phyloP scores from a whole-genome alignment of 2,329 filamentous ascomycete genomes.

The Aspergillus candidus region DNA sequence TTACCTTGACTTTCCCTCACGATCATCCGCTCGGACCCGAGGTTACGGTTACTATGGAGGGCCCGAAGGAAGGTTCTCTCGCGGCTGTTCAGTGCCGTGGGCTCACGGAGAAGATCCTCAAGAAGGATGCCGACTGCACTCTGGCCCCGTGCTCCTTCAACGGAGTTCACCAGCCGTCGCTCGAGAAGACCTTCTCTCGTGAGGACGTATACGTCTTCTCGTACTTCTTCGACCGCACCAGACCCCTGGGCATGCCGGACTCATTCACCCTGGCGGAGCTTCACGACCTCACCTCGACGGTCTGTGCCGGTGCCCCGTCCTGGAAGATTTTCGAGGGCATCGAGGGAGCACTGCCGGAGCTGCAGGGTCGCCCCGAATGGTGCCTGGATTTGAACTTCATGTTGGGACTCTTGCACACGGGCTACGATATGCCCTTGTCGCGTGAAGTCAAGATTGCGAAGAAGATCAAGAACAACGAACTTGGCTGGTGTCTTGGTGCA shows the following conservation, averaged over 20 bases:
- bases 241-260: slow-evolving; percentile 95
- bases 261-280: slow-evolving; percentile 89
- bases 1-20: slow-evolving; percentile 65
- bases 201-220: slow-evolving; percentile 96
- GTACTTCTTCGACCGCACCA: slow-evolving; percentile 94
- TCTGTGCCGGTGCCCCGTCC: slow-evolving; percentile 68
- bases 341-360: slow-evolving; percentile 70
- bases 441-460: slow-evolving; percentile 96
- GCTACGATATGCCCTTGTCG: slow-evolving; percentile 96
- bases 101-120: slow-evolving; percentile 81
- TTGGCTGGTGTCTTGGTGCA: slow-evolving; percentile 96
- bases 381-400: slow-evolving; percentile 97
- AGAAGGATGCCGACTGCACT: slow-evolving; percentile 76
- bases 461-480: slow-evolving; percentile 95
- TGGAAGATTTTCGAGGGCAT: slow-evolving; percentile 80
- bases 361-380: slow-evolving; percentile 76
- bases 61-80: slow-evolving; percentile 62
- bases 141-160: slow-evolving; percentile 97
- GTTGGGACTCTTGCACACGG: slow-evolving; percentile 84
- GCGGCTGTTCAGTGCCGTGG: slow-evolving; percentile 77
- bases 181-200: slow-evolving; percentile 82
- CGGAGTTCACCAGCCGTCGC: slow-evolving; percentile 85
- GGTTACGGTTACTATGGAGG: slow-evolving; percentile 77
- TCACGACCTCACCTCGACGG: slow-evolving; percentile 73
- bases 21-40: slow-evolving; percentile 59